These are phyloP conservation scores for Physaria fendleri DNA, from an alignment of 345 rosid genomes.

Conservation along the genomic window DNA sequence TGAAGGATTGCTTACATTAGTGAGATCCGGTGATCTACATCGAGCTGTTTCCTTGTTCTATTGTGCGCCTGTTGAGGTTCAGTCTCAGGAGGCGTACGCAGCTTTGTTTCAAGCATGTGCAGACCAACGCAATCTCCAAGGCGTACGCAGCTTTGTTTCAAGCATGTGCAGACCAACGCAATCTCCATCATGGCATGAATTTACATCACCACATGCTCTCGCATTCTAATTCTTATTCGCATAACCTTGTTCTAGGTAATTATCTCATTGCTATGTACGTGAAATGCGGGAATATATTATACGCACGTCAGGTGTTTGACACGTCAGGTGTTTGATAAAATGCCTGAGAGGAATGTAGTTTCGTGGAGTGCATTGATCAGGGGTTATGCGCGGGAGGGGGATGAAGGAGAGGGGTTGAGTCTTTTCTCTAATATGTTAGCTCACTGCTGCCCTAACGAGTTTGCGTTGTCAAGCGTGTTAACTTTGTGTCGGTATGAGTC, in stretches of 20 bases:
- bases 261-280: conserved; percentile 58
- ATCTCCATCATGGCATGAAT: conserved; percentile 40
- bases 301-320: conserved; percentile 45
- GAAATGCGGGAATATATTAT: conserved; percentile 46
- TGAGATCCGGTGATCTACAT: conserved; percentile 28
- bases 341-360: conserved; percentile 62
- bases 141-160: conserved; percentile 57
- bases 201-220: conserved; percentile 57
- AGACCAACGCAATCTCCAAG: conserved; percentile 38
- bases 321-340: conserved; percentile 65
- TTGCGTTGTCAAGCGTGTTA: conserved; percentile 58
- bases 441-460: conserved; percentile 61
- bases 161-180: conserved; percentile 53
- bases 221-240: not conserved
- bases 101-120: conserved; percentile 69
- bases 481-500: conserved; percentile 40
- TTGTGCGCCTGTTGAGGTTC: conserved; percentile 30
- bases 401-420: conserved; percentile 34
- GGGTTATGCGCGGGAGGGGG: conserved; percentile 58
- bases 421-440: conserved; percentile 55
- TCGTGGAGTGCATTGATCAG: conserved; percentile 78
- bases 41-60: conserved; percentile 47
- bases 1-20: conserved; percentile 19
- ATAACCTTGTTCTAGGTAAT: conserved; percentile 44
- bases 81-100: conserved; percentile 41